phyloP scores from a whole-genome alignment of 805 yeast genomes.

The Candida michaelii region DNA sequence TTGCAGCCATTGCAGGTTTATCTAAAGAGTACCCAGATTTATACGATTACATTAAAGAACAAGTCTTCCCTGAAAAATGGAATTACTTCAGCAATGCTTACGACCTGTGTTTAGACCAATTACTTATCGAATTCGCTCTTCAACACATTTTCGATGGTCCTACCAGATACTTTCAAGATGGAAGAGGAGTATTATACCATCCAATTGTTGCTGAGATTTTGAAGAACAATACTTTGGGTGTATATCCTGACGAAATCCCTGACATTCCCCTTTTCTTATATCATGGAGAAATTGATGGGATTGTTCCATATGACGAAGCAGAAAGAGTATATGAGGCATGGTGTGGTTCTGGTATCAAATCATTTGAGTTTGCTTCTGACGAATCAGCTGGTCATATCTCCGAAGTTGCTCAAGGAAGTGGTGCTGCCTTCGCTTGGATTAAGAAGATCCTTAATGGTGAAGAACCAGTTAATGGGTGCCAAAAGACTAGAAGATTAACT shows the following conservation, averaged over 20 bases:
- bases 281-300: constrained; percentile 21
- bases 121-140: constrained; percentile 11
- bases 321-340: constrained; percentile 22
- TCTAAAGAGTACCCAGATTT: constrained; percentile 28
- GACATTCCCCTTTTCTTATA: constrained; percentile 23
- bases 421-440: constrained; percentile 21
- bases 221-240: constrained; percentile 13
- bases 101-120: constrained; percentile 8
- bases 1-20: constrained; percentile 30
- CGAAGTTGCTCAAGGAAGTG: constrained; percentile 18
- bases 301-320: constrained; percentile 20
- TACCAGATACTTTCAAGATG: constrained; percentile 12
- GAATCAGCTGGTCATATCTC: constrained; percentile 24
- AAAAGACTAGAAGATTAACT: constrained; percentile 52
- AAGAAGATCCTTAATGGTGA: constrained; percentile 27
- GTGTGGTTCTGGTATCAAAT: constrained; percentile 24
- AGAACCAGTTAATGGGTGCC: constrained; percentile 47
- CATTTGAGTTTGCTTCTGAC: constrained; percentile 25
- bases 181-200: constrained; percentile 9
- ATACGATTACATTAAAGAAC: constrained; percentile 2
- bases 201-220: constrained; percentile 8
- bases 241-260: constrained; percentile 16
- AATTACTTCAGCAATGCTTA: constrained; percentile 10
- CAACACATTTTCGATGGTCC: constrained; percentile 11
- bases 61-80: constrained; percentile 8